Conservation (phyloP, 176 grass and related monocot species). For the Avena sativa region DNA sequence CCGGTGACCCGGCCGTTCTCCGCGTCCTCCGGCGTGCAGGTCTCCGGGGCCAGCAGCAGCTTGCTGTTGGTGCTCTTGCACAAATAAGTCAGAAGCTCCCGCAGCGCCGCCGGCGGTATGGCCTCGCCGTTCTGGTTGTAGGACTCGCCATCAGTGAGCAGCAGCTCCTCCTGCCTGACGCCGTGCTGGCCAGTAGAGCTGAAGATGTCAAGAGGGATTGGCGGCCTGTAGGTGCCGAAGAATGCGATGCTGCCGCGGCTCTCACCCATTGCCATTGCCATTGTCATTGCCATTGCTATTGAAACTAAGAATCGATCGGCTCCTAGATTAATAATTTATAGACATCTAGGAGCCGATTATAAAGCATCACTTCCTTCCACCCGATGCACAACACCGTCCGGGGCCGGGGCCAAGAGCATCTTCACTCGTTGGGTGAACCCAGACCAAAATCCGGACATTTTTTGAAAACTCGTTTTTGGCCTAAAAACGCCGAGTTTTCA, state of each 20-base stretch:
- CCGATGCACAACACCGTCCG: no score
- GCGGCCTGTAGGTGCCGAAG: constrained; percentile 49
- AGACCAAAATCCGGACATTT: no score
- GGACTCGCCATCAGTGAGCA: constrained; percentile 34
- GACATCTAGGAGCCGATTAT: no score
- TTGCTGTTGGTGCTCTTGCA: constrained; percentile 17
- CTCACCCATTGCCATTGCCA: constrained; percentile 17
- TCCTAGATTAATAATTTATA: no score
- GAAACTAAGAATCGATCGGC: no score
- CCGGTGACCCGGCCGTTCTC: constrained; percentile 24
- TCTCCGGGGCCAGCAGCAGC: background rate
- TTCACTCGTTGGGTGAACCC: no score
- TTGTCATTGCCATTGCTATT: no score
- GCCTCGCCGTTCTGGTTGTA: constrained; percentile 46
- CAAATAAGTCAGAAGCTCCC: background rate
- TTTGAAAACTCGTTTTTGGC: no score
- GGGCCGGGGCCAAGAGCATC: no score
- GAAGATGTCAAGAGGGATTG: constrained; percentile 43
- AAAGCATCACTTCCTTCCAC: no score
- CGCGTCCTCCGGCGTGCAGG: constrained; percentile 23
- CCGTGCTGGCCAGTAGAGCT: no score
- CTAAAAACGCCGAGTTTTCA: no score
- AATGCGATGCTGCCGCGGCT: constrained; percentile 52
- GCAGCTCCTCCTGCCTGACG: background rate
- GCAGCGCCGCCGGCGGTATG: constrained; percentile 17